Base-by-base conservation (phyloP, 1,139 yeast genomes). In the Blastobotrys persicus region DNA sequence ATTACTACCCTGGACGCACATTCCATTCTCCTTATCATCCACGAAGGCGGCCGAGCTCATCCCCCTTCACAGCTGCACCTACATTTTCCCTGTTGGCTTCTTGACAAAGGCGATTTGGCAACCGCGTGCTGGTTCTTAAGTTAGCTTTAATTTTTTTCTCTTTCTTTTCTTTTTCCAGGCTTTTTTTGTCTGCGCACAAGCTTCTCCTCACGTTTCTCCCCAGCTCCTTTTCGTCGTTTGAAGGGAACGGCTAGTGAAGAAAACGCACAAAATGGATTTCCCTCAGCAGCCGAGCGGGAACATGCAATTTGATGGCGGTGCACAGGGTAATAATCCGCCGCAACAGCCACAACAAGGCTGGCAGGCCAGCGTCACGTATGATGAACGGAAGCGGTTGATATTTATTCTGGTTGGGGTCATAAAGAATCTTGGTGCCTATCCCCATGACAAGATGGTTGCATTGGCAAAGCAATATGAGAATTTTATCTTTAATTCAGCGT, bases 391-490 rank as follows among this genome's bases (percentile, higher is more conserved):
- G 38, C 54, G 55, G 43, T 45, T 62, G 41, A 59, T 62, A 12
- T 49, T 54, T 31, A 52, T 55, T 35, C 52, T 60, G 62, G 41
- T 37, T 18, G 41, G 40, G 4, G 49, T 47, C 9, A 31, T 61
- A 47, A 59, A 58, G 46, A 57, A 54, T 31, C 49, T 62, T 26
- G 62, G 62, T 1, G 61, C 62, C 2, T 59, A 58, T 20, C 60
- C 66, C 9, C 61, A 62, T 34, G 67, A 61, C 32, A 57, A 62
- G 40, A 55, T 65, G 26, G 54, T 62, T 4, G 54, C 43, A 12
- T 51, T 62, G 43, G 70, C 70, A 1, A 66, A 60, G 46, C 61
- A 60, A 43, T 62, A 59, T 47, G 70, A 66, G 38, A 56, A 55
- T 43, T 49, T 50, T 26, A 62, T 64, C 23, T 67, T 58, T 53